Evolutionary conservation across 163 green algal genomes (phyloP), one percentile per base, ranked within the genome.

Genomic region (Scenedesmus sp.): DNA sequence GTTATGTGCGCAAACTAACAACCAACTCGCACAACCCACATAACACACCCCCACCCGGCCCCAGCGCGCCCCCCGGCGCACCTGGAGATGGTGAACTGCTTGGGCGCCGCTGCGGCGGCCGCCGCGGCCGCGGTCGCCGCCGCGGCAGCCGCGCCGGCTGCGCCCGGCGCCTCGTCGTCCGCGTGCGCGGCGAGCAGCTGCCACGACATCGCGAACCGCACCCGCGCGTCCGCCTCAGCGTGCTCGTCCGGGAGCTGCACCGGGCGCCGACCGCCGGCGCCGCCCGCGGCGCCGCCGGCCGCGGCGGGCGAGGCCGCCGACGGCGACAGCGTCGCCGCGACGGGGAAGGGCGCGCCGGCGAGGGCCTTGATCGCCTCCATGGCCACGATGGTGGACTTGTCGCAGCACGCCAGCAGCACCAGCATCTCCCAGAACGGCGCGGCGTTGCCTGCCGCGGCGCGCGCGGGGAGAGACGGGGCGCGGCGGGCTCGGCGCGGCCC

Each of bases 401-500:
- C 93, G 50, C 85, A 85, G 81, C 83, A 84, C 15, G 90, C 88
- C 58, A 97, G 86, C 71, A 93, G 65, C 54, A 83, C 57, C 39
- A 97, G 84, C 85, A 94, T 90, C 28, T 86, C 76, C 89, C 87
- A 96, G 70, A 96, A 95, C 39, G 87, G 85, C 10, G 63, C 83
- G 9, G 85, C 87, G 39, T 77, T 78, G 11, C 81, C 78, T 67
- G 75, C 50, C 53, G 75, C n/a, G n/a, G n/a, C n/a, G n/a, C n/a
- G n/a, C n/a, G n/a, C n/a, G n/a, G n/a, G n/a, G n/a, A n/a, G n/a
- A n/a, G n/a, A n/a, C n/a, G n/a, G n/a, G n/a, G n/a, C n/a, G n/a
- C n/a, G n/a, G n/a, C n/a, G n/a, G n/a, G n/a, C n/a, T n/a, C n/a
- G n/a, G n/a, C n/a, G n/a, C n/a, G n/a, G n/a, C n/a, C n/a, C n/a